phyloP scores from a whole-genome alignment of 768 basidiomycete genomes.

The Mrakia frigida region DNA sequence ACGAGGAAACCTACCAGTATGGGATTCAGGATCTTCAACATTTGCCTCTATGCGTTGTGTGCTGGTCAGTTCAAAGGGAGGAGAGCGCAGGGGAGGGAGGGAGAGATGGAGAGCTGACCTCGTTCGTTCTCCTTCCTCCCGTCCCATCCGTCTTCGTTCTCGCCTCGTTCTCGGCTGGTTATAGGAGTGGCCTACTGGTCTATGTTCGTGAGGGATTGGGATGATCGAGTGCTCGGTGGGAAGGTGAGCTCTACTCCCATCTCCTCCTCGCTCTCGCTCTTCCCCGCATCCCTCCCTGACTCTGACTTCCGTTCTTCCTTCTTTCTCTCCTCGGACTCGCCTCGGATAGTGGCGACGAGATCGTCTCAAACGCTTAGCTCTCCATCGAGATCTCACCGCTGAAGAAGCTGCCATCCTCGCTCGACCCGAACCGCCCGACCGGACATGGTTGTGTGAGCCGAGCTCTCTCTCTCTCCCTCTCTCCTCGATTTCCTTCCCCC shows the following conservation, averaged over 20 bases:
- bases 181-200: neutral
- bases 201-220: neutral
- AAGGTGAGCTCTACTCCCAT: neutral
- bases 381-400: neutral
- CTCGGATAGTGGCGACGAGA: neutral
- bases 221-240: neutral
- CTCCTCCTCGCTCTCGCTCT: neutral
- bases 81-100: neutral
- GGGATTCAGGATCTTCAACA: neutral
- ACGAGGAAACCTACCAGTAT: neutral
- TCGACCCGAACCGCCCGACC: neutral
- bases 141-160: neutral
- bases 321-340: neutral
- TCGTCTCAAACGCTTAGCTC: neutral
- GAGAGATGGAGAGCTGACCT: neutral
- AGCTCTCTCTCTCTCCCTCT: neutral
- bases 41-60: neutral
- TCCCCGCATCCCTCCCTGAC: neutral
- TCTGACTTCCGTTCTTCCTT: no score
- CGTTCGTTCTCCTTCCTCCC: no score
- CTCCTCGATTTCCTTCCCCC: no score
- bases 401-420: conserved; percentile 1
- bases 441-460: neutral
- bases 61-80: neutral
- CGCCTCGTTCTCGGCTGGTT: neutral